Evolutionary conservation across 2,329 filamentous ascomycete genomes (phyloP), one percentile per base, ranked within the genome.

Genomic region (Aureobasidium mangrovei): DNA sequence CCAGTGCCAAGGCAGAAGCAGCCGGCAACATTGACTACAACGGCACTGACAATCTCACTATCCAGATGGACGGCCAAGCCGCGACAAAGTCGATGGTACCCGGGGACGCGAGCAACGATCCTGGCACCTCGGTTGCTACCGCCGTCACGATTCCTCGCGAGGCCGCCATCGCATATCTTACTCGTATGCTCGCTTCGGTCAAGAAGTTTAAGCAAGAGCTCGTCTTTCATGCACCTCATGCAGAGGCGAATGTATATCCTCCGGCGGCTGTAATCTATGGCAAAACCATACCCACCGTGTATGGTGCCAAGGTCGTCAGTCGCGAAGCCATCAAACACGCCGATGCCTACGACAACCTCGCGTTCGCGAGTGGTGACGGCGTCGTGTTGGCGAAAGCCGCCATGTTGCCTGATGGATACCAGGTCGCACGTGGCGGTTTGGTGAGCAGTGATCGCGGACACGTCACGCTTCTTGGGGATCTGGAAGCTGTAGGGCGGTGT

Each of bases 311-410:
- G 42, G 88, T 97, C 0, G 72, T 79, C 10, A 81, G 82, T 2
- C 76, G 79, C 3, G 89, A 91, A 53, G 83, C 79, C 0, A 95
- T 96, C 60, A 79, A 82, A 47, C 81, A 82, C 57, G 74, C 81
- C 0, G 88, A 94, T 67, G 84, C 82, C 0, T 96, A 95, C 66
- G 89, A 95, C 60, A 85, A 94, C 61, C 76, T 97, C 2, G 80
- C 88, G 0, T 96, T 96, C 70, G 85, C 86, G 0, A 85, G 84
- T 26, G 90, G 91, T 2, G 91, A 97, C 65, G 91, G 91, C 0
- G 91, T 97, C 0, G 89, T 91, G 53, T 77, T 96, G 5, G 88
- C 91, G 0, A 82, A 82, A 48, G 88, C 91, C 58, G 86, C 90
- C 0, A 91, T 94, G 87, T 70, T 94, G 41, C 91, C 91, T 0